phyloP scores from a whole-genome alignment of 116 monocot species.

The Posidonia oceanica region DNA sequence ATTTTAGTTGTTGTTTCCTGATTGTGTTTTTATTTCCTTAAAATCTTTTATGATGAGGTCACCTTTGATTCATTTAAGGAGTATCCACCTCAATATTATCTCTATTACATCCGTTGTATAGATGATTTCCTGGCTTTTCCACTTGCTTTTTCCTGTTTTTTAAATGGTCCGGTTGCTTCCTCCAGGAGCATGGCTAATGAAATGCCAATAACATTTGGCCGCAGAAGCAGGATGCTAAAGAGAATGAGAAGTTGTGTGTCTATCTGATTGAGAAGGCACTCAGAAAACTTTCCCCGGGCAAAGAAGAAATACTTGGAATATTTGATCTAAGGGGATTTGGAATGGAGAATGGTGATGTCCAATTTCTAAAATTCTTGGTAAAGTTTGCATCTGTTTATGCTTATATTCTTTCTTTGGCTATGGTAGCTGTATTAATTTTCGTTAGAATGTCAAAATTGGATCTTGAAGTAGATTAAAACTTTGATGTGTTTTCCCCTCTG shows the following conservation, averaged over 20 bases:
- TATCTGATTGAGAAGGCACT: conserved; percentile 80
- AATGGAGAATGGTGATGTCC: conserved; percentile 57
- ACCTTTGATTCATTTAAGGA: no score
- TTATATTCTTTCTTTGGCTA: not conserved
- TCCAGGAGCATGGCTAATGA: conserved; percentile 23
- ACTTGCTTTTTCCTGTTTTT: not conserved
- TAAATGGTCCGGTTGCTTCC: not conserved
- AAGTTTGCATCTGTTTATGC: not conserved
- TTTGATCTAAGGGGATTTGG: conserved; percentile 65
- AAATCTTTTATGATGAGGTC: no score
- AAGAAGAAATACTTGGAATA: conserved; percentile 68
- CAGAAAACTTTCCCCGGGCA: conserved; percentile 55
- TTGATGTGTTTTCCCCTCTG: no score
- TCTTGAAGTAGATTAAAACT: no score
- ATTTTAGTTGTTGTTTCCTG: no score
- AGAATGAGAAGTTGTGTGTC: conserved; percentile 77
- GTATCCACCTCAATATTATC: no score
- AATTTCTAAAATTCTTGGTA: conserved; percentile 79
- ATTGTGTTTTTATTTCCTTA: no score
- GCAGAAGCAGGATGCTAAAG: conserved; percentile 62
- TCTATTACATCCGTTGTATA: no score
- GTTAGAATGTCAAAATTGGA: no score
- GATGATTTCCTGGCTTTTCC: no score
- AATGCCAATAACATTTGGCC: conserved; percentile 24
- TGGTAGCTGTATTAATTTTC: not conserved